Evolutionary conservation across 495 filamentous ascomycete genomes (phyloP).

Genomic region (Aspergillus affinis): DNA sequence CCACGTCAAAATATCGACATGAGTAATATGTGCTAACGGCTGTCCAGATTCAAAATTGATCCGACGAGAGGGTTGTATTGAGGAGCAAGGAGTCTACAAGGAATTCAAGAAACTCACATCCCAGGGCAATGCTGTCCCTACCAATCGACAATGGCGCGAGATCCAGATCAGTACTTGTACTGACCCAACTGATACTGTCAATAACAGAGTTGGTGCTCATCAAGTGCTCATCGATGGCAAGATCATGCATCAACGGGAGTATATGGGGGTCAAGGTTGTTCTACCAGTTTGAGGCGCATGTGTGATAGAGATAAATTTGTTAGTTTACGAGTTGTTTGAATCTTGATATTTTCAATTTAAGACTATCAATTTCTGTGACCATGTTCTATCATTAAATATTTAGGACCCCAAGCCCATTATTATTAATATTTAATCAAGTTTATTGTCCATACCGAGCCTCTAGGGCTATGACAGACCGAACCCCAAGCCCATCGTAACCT

Average conservation of each 20-base stretch:
- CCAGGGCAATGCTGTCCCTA: slow-evolving; percentile 37
- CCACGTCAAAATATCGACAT: not conserved
- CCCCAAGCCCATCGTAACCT: no score
- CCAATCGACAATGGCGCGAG: slow-evolving; percentile 41
- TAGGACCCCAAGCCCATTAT: no score
- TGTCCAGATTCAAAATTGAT: slow-evolving; percentile 36
- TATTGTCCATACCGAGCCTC: no score
- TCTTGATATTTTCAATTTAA: no score
- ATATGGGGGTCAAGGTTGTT: slow-evolving; percentile 45
- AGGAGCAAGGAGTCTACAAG: slow-evolving; percentile 43
- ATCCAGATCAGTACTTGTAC: slow-evolving; percentile 41
- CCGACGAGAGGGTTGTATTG: slow-evolving; percentile 38
- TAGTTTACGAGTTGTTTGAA: not conserved
- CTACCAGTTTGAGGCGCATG: slow-evolving; percentile 29
- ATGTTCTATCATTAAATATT: no score
- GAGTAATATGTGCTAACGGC: not conserved
- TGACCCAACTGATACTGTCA: slow-evolving; percentile 38
- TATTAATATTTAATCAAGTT: no score
- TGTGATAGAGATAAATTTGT: not conserved
- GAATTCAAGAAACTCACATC: slow-evolving; percentile 37
- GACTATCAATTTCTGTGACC: no score
- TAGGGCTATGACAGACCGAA: no score
- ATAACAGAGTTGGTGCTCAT: slow-evolving; percentile 36
- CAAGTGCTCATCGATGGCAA: slow-evolving; percentile 41
- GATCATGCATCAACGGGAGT: slow-evolving; percentile 43